These are phyloP conservation scores for Crucibulum cyathiforme DNA, from an alignment of 1,284 basidiomycete species.

Conservation along the genomic window DNA sequence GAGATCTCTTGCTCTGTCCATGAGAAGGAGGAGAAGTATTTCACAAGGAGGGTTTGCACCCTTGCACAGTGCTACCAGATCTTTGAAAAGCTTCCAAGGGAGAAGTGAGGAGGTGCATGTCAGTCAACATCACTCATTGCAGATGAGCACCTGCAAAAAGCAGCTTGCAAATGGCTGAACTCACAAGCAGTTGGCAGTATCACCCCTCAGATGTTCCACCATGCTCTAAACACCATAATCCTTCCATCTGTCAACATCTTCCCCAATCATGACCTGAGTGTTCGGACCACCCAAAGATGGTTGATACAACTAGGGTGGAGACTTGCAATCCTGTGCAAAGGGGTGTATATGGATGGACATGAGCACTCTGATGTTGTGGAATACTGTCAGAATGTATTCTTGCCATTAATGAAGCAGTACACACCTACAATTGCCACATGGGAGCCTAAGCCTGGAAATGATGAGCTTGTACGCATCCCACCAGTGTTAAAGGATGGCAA, in stretches of 20 bases:
- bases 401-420: background rate
- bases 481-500: constrained; percentile 2
- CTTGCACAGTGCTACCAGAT: too few relatives aligned
- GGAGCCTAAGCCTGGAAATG: background rate
- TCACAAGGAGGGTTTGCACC: too few relatives aligned
- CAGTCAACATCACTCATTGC: too few relatives aligned
- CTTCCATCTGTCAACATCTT: constrained; percentile 32
- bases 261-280: constrained; percentile 19
- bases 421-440: too few relatives aligned
- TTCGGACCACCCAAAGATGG: constrained; percentile 20
- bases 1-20: too few relatives aligned
- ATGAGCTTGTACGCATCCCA: background rate
- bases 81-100: too few relatives aligned
- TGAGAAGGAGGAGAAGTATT: too few relatives aligned
- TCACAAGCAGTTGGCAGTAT: constrained; percentile 31
- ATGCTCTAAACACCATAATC: constrained; percentile 30
- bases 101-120: too few relatives aligned
- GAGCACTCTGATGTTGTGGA: constrained; percentile 13
- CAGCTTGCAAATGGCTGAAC: background rate
- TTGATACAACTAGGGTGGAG: background rate
- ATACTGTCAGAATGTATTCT: constrained; percentile 6
- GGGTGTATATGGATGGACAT: constrained; percentile 21
- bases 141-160: background rate
- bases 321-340: constrained; percentile 1
- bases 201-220: constrained; percentile 30